These are phyloP conservation scores for Colletotrichum sansevieriae DNA, from an alignment of 2,329 filamentous ascomycete species.

Conservation along the genomic window DNA sequence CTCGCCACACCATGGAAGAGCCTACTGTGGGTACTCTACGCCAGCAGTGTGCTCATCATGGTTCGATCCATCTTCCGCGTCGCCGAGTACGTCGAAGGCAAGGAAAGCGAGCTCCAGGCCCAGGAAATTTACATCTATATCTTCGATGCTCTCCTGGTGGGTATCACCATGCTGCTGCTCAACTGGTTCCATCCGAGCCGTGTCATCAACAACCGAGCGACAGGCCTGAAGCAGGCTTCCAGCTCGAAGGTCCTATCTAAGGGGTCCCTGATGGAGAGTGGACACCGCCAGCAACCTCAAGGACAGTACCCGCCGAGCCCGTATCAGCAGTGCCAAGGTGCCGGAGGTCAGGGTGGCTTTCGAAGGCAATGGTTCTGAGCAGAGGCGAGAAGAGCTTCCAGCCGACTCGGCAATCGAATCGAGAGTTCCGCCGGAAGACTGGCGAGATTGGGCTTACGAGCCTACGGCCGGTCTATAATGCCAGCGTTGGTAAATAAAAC, in stretches of 20 bases:
- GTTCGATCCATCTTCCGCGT: too few species aligned
- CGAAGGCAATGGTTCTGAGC: background rate
- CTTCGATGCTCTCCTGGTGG: too few species aligned
- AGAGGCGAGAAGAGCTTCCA: background rate
- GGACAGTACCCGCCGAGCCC: constrained; percentile 6
- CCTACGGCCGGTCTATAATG: background rate
- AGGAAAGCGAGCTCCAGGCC: too few species aligned
- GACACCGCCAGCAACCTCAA: constrained; percentile 18
- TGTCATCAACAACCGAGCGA: constrained; percentile 23
- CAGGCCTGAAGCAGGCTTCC: constrained; percentile 20
- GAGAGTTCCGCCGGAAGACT: constrained; percentile 14
- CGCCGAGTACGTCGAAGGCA: too few species aligned
- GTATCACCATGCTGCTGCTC: constrained; percentile 42
- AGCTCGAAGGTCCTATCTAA: constrained; percentile 26
- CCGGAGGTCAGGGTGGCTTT: constrained; percentile 8
- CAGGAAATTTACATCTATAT: too few species aligned
- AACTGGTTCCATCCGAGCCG: constrained; percentile 42
- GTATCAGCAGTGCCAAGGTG: constrained; percentile 21
- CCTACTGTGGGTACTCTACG: too few species aligned
- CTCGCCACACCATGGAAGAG: too few species aligned
- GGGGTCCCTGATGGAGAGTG: constrained; percentile 35
- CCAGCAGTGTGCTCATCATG: too few species aligned
- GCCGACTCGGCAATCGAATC: background rate
- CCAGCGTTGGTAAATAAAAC: background rate
- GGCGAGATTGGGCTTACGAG: constrained; percentile 31